These are phyloP conservation scores for Pharus latifolius DNA, from an alignment of 176 grass and related monocot genomes.

Conservation along the genomic window DNA sequence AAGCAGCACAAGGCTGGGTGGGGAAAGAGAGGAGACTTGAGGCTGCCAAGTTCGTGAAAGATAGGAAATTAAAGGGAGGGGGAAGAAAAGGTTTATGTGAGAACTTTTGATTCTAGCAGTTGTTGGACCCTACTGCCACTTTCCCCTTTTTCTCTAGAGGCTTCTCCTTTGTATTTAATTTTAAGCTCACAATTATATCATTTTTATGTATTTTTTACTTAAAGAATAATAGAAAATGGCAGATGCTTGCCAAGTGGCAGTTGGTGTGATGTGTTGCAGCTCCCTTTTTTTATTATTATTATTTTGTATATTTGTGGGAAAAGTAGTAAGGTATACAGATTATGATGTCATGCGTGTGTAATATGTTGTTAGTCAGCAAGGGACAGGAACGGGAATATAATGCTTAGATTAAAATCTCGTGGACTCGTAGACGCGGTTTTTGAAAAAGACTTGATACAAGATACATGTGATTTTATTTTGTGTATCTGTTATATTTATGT, in stretches of 20 bases:
- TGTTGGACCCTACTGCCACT: slow-evolving; percentile 6
- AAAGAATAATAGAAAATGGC: slow-evolving; percentile 15
- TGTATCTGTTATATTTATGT: too few species aligned
- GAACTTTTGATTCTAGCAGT: slow-evolving; percentile 4
- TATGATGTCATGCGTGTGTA: slow-evolving; percentile 24
- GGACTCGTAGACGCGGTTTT: too few species aligned
- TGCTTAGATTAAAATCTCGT: too few species aligned
- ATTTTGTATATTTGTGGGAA: neutral
- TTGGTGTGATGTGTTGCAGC: neutral
- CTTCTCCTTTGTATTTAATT: neutral
- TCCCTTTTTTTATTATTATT: neutral
- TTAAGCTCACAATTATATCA: neutral
- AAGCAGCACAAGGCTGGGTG: neutral
- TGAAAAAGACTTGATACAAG: too few species aligned
- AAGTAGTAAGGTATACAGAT: slow-evolving; percentile 5
- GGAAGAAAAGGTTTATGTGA: slow-evolving; percentile 23
- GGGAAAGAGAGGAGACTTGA: slow-evolving; percentile 13
- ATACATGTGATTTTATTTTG: too few species aligned
- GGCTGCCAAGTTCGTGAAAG: slow-evolving; percentile 1
- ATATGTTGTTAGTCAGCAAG: slow-evolving; percentile 1
- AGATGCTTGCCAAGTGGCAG: slow-evolving; percentile 8
- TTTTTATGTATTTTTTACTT: neutral
- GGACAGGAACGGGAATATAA: too few species aligned
- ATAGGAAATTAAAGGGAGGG: slow-evolving; percentile 6
- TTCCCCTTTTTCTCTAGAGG: neutral